phyloP scores from a whole-genome alignment of 1,284 basidiomycete genomes.

The Neotropicomus parvogracilis region DNA sequence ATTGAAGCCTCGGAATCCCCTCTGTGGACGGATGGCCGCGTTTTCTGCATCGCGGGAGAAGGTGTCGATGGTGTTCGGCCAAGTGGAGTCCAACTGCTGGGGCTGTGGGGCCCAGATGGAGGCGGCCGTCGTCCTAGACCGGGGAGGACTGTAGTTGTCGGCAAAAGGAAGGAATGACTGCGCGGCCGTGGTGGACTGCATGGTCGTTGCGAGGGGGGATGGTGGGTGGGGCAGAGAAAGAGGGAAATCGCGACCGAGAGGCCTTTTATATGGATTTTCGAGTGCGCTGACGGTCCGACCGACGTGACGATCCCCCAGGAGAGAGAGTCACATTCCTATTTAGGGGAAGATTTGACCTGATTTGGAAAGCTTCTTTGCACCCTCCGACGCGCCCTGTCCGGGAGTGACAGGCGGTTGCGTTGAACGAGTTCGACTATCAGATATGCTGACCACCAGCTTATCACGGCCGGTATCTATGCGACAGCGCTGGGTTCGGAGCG shows the following conservation, averaged over 20 bases:
- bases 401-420: conserved; percentile 26
- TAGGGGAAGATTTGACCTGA: conserved; percentile 31
- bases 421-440: conserved; percentile 30
- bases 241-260: conserved; percentile 21
- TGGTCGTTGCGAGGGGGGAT: conserved; percentile 17
- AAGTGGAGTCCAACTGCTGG: conserved; percentile 58
- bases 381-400: conserved; percentile 19
- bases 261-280: conserved; percentile 34
- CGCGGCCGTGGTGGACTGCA: conserved; percentile 26
- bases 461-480: conserved; percentile 5
- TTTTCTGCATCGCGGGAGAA: conserved; percentile 50
- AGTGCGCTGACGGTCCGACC: conserved; percentile 22
- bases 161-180: conserved; percentile 32
- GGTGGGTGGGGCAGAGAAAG: conserved; percentile 30
- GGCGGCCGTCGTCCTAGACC: conserved; percentile 39
- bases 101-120: conserved; percentile 80
- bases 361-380: conserved; percentile 32
- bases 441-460: conserved; percentile 11
- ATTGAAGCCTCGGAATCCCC: conserved; percentile 24
- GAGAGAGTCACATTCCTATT: conserved; percentile 33
- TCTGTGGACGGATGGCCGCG: conserved; percentile 28
- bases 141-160: conserved; percentile 30
- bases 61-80: conserved; percentile 60
- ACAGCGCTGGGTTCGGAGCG: neutral
- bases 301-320: conserved; percentile 34